phyloP scores from a whole-genome alignment of 768 basidiomycete species.

The Amanita rubescens region DNA sequence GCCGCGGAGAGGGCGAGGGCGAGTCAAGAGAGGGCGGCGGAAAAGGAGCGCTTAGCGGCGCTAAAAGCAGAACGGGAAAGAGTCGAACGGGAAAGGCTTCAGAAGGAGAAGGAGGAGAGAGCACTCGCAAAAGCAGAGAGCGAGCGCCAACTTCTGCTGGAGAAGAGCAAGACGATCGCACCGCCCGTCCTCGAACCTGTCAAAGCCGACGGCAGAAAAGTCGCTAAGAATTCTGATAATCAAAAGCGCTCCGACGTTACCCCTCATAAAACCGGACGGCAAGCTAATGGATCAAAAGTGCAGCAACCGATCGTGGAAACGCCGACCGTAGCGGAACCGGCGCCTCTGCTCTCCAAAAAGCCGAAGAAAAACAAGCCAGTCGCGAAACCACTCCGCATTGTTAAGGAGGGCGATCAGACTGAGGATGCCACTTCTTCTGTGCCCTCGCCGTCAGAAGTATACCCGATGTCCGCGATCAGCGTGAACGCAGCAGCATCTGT shows the following conservation, averaged over 20 bases:
- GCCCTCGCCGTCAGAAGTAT: constrained; percentile 42
- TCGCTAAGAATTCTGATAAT: constrained; percentile 13
- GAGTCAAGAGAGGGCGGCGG: constrained; percentile 45
- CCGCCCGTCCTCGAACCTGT: constrained; percentile 16
- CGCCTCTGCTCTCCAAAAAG: constrained; percentile 73
- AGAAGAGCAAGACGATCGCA: constrained; percentile 9
- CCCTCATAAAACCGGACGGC: constrained; percentile 13
- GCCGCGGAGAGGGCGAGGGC: constrained; percentile 48
- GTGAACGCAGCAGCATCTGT: constrained; percentile 46
- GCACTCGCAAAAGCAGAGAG: constrained; percentile 33
- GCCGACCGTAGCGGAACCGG: constrained; percentile 34
- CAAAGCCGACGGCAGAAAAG: constrained; percentile 24
- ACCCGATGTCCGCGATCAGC: constrained; percentile 25
- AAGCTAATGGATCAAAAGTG: constrained; percentile 11
- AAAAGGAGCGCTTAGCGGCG: constrained; percentile 40
- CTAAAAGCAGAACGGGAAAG: constrained; percentile 31
- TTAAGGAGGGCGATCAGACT: constrained; percentile 47
- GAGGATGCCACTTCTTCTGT: constrained; percentile 37
- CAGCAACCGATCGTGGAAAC: constrained; percentile 20
- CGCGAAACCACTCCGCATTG: constrained; percentile 46
- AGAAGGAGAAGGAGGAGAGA: constrained; percentile 27
- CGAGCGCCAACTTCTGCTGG: constrained; percentile 19
- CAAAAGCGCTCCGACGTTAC: constrained; percentile 11
- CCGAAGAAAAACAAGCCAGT: constrained; percentile 76
- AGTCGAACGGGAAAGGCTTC: constrained; percentile 15